phyloP scores from a whole-genome alignment of 306 rosid species.

The Inga leiocalycina region DNA sequence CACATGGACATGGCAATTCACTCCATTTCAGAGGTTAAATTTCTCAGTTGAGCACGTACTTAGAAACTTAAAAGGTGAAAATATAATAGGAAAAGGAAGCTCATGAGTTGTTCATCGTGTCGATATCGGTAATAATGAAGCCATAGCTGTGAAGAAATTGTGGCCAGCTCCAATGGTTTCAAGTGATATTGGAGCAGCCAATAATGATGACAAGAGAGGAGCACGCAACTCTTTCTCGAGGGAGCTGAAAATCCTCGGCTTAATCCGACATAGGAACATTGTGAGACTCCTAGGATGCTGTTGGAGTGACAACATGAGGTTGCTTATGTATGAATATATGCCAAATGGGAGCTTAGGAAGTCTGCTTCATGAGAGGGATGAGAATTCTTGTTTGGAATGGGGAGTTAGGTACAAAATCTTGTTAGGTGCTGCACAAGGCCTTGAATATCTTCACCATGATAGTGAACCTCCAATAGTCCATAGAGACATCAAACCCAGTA shows the following conservation, averaged over 20 bases:
- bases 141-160: slow-evolving; percentile 73
- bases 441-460: slow-evolving; percentile 71
- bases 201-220: slow-evolving; percentile 41
- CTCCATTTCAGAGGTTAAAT: slow-evolving; percentile 61
- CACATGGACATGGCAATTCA: slow-evolving; percentile 67
- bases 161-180: slow-evolving; percentile 48
- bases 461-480: slow-evolving; percentile 75
- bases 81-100: slow-evolving; percentile 64
- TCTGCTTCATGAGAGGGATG: slow-evolving; percentile 60
- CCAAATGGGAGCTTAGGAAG: slow-evolving; percentile 69
- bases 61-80: slow-evolving; percentile 49
- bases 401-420: slow-evolving; percentile 57
- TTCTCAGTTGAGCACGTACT: slow-evolving; percentile 56
- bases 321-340: slow-evolving; percentile 74
- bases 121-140: slow-evolving; percentile 50
- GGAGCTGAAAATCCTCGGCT: slow-evolving; percentile 60
- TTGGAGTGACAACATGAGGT: slow-evolving; percentile 53
- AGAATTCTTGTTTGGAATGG: slow-evolving; percentile 59
- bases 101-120: slow-evolving; percentile 66
- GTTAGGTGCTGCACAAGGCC: slow-evolving; percentile 68
- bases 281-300: slow-evolving; percentile 66
- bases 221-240: slow-evolving; percentile 53
- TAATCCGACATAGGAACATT: slow-evolving; percentile 69
- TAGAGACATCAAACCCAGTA: slow-evolving; percentile 66
- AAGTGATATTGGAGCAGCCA: slow-evolving; percentile 13